A percentile compares a stretch with the other conserved stretches of the same genome.
phyloP scores from a whole-genome alignment of 2,329 filamentous ascomycete genomes.

The Westerdykella ornata region DNA sequence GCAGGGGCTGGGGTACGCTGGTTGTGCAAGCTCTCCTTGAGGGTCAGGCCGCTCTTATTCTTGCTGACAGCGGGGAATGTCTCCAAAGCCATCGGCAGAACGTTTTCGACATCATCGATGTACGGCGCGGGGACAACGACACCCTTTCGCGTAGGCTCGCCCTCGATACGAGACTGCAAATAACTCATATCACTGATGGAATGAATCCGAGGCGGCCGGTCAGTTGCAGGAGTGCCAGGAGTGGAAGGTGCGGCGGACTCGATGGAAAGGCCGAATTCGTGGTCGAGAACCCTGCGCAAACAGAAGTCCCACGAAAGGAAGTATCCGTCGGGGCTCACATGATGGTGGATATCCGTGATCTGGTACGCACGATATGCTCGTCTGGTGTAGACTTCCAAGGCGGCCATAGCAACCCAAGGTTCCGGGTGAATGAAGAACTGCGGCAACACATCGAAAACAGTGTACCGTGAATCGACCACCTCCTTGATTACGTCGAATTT shows the following conservation, averaged over 20 bases:
- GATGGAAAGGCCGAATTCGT: slow-evolving; percentile 77
- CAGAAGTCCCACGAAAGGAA: slow-evolving; percentile 92
- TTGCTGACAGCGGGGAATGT: slow-evolving; percentile 59
- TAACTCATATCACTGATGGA: slow-evolving; percentile 98
- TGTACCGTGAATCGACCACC: slow-evolving; percentile 97
- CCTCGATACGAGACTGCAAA: slow-evolving; percentile 61
- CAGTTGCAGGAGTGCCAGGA: slow-evolving; percentile 60
- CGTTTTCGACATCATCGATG: slow-evolving; percentile 87
- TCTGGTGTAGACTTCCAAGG: slow-evolving; percentile 92
- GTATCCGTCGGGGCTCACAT: slow-evolving; percentile 69
- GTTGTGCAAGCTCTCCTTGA: slow-evolving; percentile 45
- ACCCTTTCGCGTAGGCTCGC: slow-evolving; percentile 79
- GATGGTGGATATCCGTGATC: slow-evolving; percentile 82
- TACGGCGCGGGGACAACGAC: slow-evolving; percentile 91
- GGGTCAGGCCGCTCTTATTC: slow-evolving; percentile 47
- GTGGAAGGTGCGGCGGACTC: slow-evolving; percentile 72
- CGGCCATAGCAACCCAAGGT: slow-evolving; percentile 86
- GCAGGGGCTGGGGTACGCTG: slow-evolving; percentile 56
- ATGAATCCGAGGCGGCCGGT: slow-evolving; percentile 66
- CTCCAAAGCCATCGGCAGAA: slow-evolving; percentile 76
- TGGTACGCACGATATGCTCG: slow-evolving; percentile 95
- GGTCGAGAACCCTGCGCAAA: slow-evolving; percentile 84
- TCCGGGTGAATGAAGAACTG: slow-evolving; percentile 94
- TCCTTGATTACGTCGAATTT: slow-evolving; percentile 89
- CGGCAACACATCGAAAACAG: slow-evolving; percentile 91